A percentile compares a stretch with the other conserved stretches of the same genome.
Conservation (phyloP, 2,329 filamentous ascomycete species). For the Xylariaceae sp. region DNA sequence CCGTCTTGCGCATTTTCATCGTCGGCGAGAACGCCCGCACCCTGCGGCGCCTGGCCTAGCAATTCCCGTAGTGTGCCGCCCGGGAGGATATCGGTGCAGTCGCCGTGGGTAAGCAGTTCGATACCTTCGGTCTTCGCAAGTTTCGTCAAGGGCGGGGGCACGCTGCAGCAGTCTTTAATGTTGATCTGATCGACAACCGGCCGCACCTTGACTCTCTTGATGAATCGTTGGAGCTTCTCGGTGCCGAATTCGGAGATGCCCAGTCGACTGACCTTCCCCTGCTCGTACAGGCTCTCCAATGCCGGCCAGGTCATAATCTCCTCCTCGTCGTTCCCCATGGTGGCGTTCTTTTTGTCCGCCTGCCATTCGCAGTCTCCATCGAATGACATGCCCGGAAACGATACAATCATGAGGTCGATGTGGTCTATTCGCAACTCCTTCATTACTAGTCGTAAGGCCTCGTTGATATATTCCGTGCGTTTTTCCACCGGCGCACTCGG, state of each 20-base stretch:
- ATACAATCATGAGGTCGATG: slow-evolving; percentile 86
- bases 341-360: slow-evolving; percentile 58
- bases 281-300: slow-evolving; percentile 67
- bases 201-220: slow-evolving; percentile 64
- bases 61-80: slow-evolving; percentile 80
- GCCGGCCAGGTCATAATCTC: slow-evolving; percentile 65
- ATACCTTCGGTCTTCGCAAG: slow-evolving; percentile 81
- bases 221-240: slow-evolving; percentile 72
- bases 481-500: slow-evolving; percentile 61
- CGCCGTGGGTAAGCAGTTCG: slow-evolving; percentile 87
- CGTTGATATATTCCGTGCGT: slow-evolving; percentile 65
- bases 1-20: slow-evolving; percentile 49
- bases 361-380: slow-evolving; percentile 87
- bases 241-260: slow-evolving; percentile 90
- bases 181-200: slow-evolving; percentile 95
- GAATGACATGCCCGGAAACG: slow-evolving; percentile 89
- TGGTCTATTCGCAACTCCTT: slow-evolving; percentile 71
- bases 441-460: slow-evolving; percentile 75
- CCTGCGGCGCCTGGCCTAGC: slow-evolving; percentile 65
- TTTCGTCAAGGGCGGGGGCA: slow-evolving; percentile 78
- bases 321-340: slow-evolving; percentile 62
- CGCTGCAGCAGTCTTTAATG: slow-evolving; percentile 89
- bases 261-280: slow-evolving; percentile 68
- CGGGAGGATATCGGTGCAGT: slow-evolving; percentile 88
- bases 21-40: slow-evolving; percentile 71